A percentile compares a stretch with the other conserved stretches of the same genome.
Evolutionary conservation across 495 filamentous ascomycete genomes (phyloP).

Genomic region (Amniculicola lignicola): DNA sequence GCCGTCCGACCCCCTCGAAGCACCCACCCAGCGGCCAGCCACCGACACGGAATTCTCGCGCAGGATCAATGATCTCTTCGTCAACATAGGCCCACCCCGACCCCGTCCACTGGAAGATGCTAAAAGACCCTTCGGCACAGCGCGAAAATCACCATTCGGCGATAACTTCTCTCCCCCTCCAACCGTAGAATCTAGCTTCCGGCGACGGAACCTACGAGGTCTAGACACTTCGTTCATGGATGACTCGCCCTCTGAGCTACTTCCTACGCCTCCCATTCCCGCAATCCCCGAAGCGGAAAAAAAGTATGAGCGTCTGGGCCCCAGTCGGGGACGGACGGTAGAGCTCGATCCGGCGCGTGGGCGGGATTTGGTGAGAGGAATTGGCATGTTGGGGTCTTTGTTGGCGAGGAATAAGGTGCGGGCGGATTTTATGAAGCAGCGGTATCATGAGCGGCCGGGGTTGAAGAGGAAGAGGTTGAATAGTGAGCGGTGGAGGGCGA

Average conservation of each 20-base stretch:
- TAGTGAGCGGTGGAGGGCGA: conserved; percentile 61
- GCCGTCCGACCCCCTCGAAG: not conserved
- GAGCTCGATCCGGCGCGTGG: conserved; percentile 44
- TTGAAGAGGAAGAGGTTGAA: conserved; percentile 70
- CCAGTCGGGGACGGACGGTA: conserved; percentile 55
- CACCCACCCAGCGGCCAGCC: not conserved
- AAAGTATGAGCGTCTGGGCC: conserved; percentile 36
- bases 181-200: too few relatives aligned
- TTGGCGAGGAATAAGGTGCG: conserved; percentile 54
- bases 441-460: conserved; percentile 68
- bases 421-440: conserved; percentile 50
- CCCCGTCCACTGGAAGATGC: not conserved
- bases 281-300: conserved; percentile 13
- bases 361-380: conserved; percentile 54
- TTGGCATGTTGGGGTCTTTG: conserved; percentile 51
- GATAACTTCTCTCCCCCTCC: not conserved
- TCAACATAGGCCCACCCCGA: not conserved
- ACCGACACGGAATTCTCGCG: not conserved
- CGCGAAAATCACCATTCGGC: not conserved
- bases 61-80: conserved; percentile 7
- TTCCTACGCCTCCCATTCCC: too few relatives aligned
- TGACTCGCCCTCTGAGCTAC: too few relatives aligned
- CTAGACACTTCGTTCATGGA: too few relatives aligned
- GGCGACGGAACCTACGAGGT: too few relatives aligned
- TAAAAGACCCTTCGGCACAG: not conserved